Percentiles rank a stretch among this genome's conserved stretches.
Conservation (phyloP, 2,329 filamentous ascomycete species). For the Boeremia exigua region DNA sequence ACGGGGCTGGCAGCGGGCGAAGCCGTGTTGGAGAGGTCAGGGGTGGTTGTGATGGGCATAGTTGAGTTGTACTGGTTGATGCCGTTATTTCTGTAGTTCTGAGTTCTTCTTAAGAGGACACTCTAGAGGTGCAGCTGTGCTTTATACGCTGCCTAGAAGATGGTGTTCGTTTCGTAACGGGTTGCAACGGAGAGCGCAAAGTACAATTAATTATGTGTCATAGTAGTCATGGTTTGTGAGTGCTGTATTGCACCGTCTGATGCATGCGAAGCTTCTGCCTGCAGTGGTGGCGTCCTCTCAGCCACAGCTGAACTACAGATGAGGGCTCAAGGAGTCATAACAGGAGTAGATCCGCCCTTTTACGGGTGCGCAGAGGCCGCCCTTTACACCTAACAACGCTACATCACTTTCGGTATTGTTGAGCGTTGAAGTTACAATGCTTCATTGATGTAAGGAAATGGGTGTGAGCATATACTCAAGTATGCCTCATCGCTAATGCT, state of each 20-base stretch:
- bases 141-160: not conserved
- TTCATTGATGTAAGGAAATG: not conserved
- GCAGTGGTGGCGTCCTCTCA: not conserved
- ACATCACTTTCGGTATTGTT: not conserved
- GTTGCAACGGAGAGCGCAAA: not conserved
- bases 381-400: not conserved
- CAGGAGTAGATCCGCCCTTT: constrained; percentile 12
- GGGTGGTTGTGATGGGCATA: not conserved
- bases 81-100: not conserved
- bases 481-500: constrained; percentile 9
- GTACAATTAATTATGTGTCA: not conserved
- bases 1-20: constrained; percentile 15
- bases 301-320: not conserved
- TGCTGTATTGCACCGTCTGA: not conserved
- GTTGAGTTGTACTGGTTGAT: not conserved
- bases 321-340: constrained; percentile 14
- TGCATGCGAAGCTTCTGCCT: constrained; percentile 1
- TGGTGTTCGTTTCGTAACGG: not conserved
- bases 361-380: not conserved
- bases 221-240: not conserved
- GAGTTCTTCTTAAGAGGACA: not conserved
- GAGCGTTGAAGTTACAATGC: not conserved
- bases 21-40: not conserved
- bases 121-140: not conserved
- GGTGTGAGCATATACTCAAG: constrained; percentile 3